Evolutionary conservation across 2,329 filamentous ascomycete genomes (phyloP).

Genomic region (Phialemoniopsis sp.): DNA sequence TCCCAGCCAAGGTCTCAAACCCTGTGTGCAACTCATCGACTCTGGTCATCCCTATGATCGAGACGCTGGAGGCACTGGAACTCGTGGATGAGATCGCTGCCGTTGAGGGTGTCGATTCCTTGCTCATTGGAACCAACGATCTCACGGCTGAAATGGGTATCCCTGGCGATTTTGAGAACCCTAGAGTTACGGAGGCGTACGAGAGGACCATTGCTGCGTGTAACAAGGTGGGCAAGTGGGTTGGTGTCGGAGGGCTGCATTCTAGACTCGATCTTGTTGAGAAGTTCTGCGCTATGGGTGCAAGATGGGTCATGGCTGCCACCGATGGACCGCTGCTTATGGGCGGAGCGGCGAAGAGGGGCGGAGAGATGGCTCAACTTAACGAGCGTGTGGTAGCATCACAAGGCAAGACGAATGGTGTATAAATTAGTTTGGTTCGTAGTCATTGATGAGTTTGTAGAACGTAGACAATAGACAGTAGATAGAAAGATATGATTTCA

Average conservation of each 20-base stretch:
- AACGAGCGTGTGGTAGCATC: too few species aligned
- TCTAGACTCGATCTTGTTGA: constrained; percentile 27
- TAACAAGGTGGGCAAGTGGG: constrained; percentile 22
- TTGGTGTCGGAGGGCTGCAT: constrained; percentile 28
- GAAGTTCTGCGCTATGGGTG: constrained; percentile 30
- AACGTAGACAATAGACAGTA: too few species aligned
- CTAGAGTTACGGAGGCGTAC: constrained; percentile 9
- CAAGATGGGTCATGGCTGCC: constrained; percentile 19
- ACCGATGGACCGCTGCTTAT: not conserved
- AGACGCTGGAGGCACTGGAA: constrained; percentile 28
- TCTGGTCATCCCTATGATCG: constrained; percentile 19
- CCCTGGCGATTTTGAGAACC: constrained; percentile 31
- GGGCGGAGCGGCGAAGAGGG: not conserved
- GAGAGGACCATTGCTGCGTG: constrained; percentile 20
- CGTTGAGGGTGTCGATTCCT: constrained; percentile 30
- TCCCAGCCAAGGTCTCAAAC: constrained; percentile 6
- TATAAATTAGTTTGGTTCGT: too few species aligned
- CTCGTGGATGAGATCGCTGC: constrained; percentile 32
- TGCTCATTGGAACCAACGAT: constrained; percentile 35
- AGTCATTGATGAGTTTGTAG: too few species aligned
- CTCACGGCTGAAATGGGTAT: constrained; percentile 32
- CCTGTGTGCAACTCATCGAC: constrained; percentile 7
- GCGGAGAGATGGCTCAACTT: not conserved
- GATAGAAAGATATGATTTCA: too few species aligned
- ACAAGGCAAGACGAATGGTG: too few species aligned